Percentiles rank a stretch among this genome's conserved stretches.
Conservation (phyloP, 1,139 yeast genomes). For the Suhomyces guaymorum region DNA sequence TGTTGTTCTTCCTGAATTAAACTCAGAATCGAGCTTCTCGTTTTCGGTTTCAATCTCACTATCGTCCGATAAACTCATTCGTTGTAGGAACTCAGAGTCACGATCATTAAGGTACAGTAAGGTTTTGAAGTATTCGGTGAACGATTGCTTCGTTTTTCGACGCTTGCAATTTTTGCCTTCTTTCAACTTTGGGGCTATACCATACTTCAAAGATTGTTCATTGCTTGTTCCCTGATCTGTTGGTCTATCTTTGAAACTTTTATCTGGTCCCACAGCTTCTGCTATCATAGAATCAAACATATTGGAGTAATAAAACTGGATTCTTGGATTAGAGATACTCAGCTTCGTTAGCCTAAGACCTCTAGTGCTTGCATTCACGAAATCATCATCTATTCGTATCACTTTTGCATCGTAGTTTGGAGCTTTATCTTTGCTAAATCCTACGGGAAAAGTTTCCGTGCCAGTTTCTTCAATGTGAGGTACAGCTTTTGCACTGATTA, state of each 20-base stretch:
- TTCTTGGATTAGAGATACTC: too few species aligned
- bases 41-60: conserved; percentile 31
- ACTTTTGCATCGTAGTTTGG: too few species aligned
- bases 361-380: not conserved
- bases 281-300: too few species aligned
- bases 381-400: not conserved
- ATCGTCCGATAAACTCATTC: conserved; percentile 40
- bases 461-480: conserved; percentile 1
- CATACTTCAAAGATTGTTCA: too few species aligned
- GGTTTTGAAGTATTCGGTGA: conserved; percentile 14
- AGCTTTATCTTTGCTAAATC: not conserved
- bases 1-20: too few species aligned
- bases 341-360: too few species aligned
- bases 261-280: too few species aligned
- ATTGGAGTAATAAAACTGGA: too few species aligned
- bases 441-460: not conserved
- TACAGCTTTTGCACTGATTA: conserved; percentile 23
- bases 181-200: not conserved
- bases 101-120: conserved; percentile 1
- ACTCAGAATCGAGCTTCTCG: too few species aligned
- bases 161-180: not conserved
- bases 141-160: too few species aligned
- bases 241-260: too few species aligned
- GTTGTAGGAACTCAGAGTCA: conserved; percentile 13
- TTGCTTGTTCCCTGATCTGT: too few species aligned